Percentiles rank a stretch among this genome's conserved stretches.
Evolutionary conservation across 73 alveolate species (phyloP).

Genomic region (Uronychia setigera): DNA sequence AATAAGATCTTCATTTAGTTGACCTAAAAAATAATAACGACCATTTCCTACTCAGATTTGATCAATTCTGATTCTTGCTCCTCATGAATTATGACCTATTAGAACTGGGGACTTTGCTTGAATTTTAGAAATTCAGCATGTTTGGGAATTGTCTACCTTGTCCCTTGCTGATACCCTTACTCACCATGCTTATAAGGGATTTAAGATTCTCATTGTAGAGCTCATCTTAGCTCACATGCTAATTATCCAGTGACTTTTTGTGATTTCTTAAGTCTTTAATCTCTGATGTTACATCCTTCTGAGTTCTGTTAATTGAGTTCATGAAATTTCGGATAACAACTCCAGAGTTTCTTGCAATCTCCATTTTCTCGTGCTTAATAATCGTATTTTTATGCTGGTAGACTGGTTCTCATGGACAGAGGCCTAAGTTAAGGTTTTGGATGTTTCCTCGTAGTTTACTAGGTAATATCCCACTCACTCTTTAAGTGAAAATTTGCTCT

Average conservation of each 20-base stretch:
- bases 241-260: not conserved
- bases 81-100: not conserved
- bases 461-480: not conserved
- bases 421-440: not conserved
- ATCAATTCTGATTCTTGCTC: not conserved
- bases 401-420: no score
- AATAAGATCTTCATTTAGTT: no score
- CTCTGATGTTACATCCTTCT: not conserved
- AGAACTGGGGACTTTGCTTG: no score
- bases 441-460: not conserved
- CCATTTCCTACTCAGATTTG: no score
- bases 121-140: no score
- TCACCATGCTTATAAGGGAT: not conserved
- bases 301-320: not conserved
- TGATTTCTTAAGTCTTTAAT: not conserved
- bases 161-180: not conserved
- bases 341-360: not conserved
- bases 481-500: not conserved
- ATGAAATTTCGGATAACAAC: not conserved
- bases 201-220: not conserved
- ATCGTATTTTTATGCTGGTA: no score
- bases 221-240: not conserved
- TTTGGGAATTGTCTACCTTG: not conserved
- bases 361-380: slow-evolving; percentile 1
- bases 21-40: no score